Evolutionary conservation across 495 filamentous ascomycete species (phyloP).

Genomic region (Xylaria nigripes): DNA sequence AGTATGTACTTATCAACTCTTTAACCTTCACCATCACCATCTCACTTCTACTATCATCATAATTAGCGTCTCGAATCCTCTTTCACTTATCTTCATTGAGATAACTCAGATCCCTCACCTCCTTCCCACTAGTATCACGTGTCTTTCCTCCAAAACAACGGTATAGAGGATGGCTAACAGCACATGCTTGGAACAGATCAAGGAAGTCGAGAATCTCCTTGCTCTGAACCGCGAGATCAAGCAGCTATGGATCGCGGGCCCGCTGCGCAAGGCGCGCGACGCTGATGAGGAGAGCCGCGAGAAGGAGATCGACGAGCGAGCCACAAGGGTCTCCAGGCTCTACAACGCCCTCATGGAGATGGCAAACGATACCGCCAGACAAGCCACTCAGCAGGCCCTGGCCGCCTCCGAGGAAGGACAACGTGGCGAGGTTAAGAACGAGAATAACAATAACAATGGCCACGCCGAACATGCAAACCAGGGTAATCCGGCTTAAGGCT

Average conservation of each 20-base stretch:
- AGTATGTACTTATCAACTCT: constrained; percentile 16
- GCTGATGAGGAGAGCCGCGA: constrained; percentile 21
- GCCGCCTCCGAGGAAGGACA: background rate
- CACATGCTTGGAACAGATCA: constrained; percentile 4
- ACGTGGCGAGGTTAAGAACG: background rate
- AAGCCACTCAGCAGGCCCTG: background rate
- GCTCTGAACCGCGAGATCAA: constrained; percentile 34
- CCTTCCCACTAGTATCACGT: background rate
- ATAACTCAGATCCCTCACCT: too few relatives aligned
- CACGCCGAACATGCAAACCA: background rate
- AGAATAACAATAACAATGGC: background rate
- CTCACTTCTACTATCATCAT: background rate
- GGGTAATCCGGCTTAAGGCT: background rate
- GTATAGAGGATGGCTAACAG: background rate
- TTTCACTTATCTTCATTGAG: too few relatives aligned
- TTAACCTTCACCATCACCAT: background rate
- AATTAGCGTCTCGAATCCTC: background rate
- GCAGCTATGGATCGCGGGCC: constrained; percentile 37
- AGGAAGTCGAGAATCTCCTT: constrained; percentile 33
- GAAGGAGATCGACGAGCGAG: constrained; percentile 16
- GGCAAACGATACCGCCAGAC: background rate
- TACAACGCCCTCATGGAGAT: constrained; percentile 6
- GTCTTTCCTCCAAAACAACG: background rate
- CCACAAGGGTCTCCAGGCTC: constrained; percentile 1
- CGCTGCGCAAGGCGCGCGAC: constrained; percentile 29